phyloP scores from a whole-genome alignment of 2,329 filamentous ascomycete genomes.

The Ascosphaera pollenicola region DNA sequence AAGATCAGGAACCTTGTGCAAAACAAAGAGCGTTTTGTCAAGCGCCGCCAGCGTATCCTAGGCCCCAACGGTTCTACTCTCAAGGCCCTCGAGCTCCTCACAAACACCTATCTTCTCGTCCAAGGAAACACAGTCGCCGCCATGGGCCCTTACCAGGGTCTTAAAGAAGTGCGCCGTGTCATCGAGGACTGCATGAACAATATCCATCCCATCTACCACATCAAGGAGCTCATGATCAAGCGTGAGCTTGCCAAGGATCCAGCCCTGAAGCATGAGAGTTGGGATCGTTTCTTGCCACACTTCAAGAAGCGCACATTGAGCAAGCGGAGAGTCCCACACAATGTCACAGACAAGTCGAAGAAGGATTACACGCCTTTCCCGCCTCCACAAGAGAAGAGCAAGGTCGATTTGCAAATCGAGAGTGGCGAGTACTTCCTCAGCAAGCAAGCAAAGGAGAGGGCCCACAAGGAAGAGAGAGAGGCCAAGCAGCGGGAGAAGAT shows the following conservation, averaged over 20 bases:
- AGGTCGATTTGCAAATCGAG: slow-evolving; percentile 95
- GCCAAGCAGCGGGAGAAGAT: slow-evolving; percentile 75
- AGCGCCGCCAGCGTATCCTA: slow-evolving; percentile 76
- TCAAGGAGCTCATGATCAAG: slow-evolving; percentile 93
- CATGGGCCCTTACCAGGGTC: slow-evolving; percentile 80
- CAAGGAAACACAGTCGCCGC: slow-evolving; percentile 87
- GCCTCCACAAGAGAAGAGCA: slow-evolving; percentile 93
- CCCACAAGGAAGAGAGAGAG: slow-evolving; percentile 53
- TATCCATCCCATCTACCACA: slow-evolving; percentile 72
- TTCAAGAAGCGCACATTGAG: slow-evolving; percentile 87
- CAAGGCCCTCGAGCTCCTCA: slow-evolving; percentile 83
- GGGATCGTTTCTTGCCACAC: slow-evolving; percentile 90
- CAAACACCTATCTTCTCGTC: slow-evolving; percentile 77
- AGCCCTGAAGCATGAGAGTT: slow-evolving; percentile 65
- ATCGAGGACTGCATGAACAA: slow-evolving; percentile 96
- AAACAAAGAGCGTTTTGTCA: slow-evolving; percentile 91
- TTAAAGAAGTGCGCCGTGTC: slow-evolving; percentile 78
- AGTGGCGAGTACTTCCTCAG: slow-evolving; percentile 90
- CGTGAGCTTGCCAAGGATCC: slow-evolving; percentile 79
- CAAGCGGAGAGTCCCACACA: slow-evolving; percentile 60
- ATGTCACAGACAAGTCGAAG: slow-evolving; percentile 80
- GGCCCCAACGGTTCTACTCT: slow-evolving; percentile 81
- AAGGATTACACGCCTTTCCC: slow-evolving; percentile 96
- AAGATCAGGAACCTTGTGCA: slow-evolving; percentile 79
- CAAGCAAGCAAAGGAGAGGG: slow-evolving; percentile 78